Base-by-base conservation (phyloP, 164 flowering plant species). In the Saururus chinensis region DNA sequence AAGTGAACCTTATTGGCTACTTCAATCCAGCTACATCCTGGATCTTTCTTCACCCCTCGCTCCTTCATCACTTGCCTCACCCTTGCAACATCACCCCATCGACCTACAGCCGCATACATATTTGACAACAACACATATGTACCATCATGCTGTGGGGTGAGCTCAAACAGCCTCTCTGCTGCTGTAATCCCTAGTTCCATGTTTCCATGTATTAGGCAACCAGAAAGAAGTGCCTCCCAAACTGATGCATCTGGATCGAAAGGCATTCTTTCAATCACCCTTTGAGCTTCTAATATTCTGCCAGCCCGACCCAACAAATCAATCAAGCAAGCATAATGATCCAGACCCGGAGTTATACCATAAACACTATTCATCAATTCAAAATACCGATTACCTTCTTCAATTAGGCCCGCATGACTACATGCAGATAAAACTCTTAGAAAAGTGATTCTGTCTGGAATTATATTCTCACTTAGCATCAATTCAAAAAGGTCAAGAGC, bases 11-110 rank as follows among this genome's bases (percentile, higher is more conserved):
- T 74, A 71, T 66, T 81, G 17, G 77, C 88, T 53, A 87, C 86
- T 59, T 87, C 87, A 25, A 89, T 75, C 95, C 95, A 87, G 66
- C 97, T 89, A 70, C 97, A 88, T 19, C 82, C 97, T 26, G 95
- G 95, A 64, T 87, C 89, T 64, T 87, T 88, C 77, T 86, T 87
- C 61, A 89, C 81, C 35, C 92, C 92, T 61, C 79, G 62, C 22
- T 85, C 90, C 70, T 86, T 81, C 97, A 90, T 86, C 40, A 76
- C 49, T 62, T 77, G 82, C 60, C 97, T 64, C 49, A 82, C 90
- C 67, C 68, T 80, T 8, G 87, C 89, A 57, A 74, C 80, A 60
- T 79, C 89, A 59, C 72, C 68, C 92, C 89, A 81, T 48, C 72
- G 72, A 7, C 85, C 90, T 1, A 70, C 71, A 0, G 60, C 41